Percentiles rank a stretch among this genome's conserved stretches.
Conservation (phyloP, 2,329 filamentous ascomycete species). For the Venturia oleaginea region DNA sequence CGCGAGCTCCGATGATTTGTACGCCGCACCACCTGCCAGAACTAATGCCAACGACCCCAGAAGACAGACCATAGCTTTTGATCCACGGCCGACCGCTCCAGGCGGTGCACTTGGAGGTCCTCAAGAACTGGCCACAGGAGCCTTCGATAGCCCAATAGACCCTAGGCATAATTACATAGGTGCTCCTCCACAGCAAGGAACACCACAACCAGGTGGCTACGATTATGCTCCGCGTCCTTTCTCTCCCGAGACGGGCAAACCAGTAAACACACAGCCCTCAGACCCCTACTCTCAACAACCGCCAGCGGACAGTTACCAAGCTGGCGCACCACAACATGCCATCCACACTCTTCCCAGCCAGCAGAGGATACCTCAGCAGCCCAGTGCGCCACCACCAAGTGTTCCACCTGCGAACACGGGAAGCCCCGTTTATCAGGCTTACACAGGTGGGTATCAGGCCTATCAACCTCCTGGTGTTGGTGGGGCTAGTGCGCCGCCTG, state of each 20-base stretch:
- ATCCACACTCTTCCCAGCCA: conserved; percentile 10
- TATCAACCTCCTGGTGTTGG: background rate
- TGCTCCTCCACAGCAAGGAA: conserved; percentile 19
- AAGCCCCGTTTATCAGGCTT: conserved; percentile 7
- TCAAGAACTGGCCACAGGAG: conserved; percentile 38
- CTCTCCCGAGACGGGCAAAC: background rate
- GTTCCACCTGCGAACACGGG: background rate
- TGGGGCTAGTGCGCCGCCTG: background rate
- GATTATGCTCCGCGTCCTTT: background rate
- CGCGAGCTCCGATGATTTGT: conserved; percentile 17
- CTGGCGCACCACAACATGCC: background rate
- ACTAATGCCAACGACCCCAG: conserved; percentile 14
- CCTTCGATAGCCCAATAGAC: conserved; percentile 39
- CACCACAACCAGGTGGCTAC: background rate
- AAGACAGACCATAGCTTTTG: conserved; percentile 27
- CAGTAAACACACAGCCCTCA: background rate
- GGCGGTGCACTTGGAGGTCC: conserved; percentile 24
- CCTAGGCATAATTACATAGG: conserved; percentile 32
- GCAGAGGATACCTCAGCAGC: conserved; percentile 6
- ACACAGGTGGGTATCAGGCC: background rate
- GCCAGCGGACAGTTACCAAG: background rate
- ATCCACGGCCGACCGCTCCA: conserved; percentile 16
- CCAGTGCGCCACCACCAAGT: background rate
- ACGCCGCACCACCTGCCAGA: conserved; percentile 8
- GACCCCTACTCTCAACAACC: conserved; percentile 7